Evolutionary conservation across 805 yeast species (phyloP), one percentile per base, ranked within the genome.

Genomic region (Lipomyces yamanashiensis): DNA sequence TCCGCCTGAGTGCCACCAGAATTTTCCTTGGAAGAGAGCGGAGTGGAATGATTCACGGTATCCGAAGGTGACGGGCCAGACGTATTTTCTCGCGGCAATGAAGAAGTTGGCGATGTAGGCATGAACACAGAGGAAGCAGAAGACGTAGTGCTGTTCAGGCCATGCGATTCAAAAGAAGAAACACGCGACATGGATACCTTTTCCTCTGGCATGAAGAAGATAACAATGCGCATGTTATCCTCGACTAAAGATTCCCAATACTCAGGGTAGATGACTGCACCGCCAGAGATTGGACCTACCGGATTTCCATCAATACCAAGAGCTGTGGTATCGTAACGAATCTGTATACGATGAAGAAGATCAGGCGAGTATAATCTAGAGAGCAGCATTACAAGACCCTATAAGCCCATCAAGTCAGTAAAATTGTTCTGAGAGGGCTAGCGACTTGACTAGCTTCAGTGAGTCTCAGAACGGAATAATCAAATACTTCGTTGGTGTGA

Each of bases 221-320:
- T 43, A 15, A 54, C 45, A 43, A 65, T 63, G 17, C 61, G 61
- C 68, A 65, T 65, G 28, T 68, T 63, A 41, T 65, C 67, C 44
- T 65, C 68, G 23, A 63, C 63, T 10, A 65, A 50, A n/a, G 65
- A 58, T 41, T 65, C 68, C 68, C 68, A 65, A 56, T 65, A 65
- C 23, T 65, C 67, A 15, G 68, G 68, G 33, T 65, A 65, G 17
- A 65, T 63, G 8, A 65, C 62, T 8, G 68, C 68, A 15, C 68
- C 68, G 19, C 61, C 61, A 15, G 54, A 54, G 28, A 63, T 33
- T 12, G 64, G 64, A 8, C 68, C 68, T 17, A 40, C 41, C n/a
- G 61, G 57, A 33, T 59, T 65, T 15, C 68, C 68, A 7, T 63
- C 55, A n/a, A 49, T 36, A 49, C 64, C 68, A 9, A 65, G 51